Base-by-base conservation (phyloP, 1,284 basidiomycete species). In the Pterulicium gracile region DNA sequence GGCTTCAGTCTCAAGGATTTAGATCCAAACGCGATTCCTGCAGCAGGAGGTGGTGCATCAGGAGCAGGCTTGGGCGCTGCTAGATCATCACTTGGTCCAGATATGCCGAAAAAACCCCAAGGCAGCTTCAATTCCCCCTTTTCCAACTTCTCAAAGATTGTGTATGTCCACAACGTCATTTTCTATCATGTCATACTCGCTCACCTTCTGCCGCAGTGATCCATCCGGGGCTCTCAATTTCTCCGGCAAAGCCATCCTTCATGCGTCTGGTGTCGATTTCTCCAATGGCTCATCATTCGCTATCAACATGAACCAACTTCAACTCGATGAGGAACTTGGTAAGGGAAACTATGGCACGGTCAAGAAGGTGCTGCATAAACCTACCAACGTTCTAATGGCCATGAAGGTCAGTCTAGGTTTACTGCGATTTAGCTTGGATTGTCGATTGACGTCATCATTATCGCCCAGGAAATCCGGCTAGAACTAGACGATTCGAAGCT, bases 291-390 rank as follows among this genome's bases (percentile, higher is more conserved):
- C 88, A 24, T 91, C 88, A 13, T 97, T 94, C 66, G 77, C 82
- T 50, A 97, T 98, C 70, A 96, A 95, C 63, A 97, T 97, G 91
- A 79, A 83, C 49, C 89, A 98, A 61, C 78, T 99, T 50, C 77
- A 91, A 58, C 75, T 98, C 47, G 73, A 91, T 48, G 89, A 94
- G 58, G 94, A 97, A 62, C 75, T 98, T 36, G 95, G 95, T 27
- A 86, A 86, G 58, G 95, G 95, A 36, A 97, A 97, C 62, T 98
- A 98, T 59, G 95, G 95, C 19, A 95, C 92, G 1, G 96, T 98
- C 3, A 93, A 94, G 69, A 91, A 89, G 60, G 95, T 97, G 2
- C 72, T 89, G 40, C 95, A 98, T 60, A 90, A 81, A 51, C 92
- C 92, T 12, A 98, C 92, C 3, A 92, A 92, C 47, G 92, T 98